Evolutionary conservation across 192 early-diverging fungal genomes (phyloP), one percentile per base, ranked within the genome.

Genomic region (Coemansia sp.): DNA sequence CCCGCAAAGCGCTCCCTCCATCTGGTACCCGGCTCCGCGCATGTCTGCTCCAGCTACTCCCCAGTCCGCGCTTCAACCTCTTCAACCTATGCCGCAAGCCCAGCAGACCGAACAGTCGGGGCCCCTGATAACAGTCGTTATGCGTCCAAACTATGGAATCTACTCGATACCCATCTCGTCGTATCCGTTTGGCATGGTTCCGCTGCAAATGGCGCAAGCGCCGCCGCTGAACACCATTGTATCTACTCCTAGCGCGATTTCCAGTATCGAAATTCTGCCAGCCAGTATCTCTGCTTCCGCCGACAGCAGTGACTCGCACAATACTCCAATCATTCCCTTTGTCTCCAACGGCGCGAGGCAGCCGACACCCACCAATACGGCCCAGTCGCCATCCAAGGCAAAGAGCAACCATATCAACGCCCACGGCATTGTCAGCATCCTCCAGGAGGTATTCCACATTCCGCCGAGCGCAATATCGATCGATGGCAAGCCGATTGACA

Each of bases 381-480:
- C 46, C 49, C 11, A 67, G n/a, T 22, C 56, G 2, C 35, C 14
- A 4, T 19, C 35, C 35, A 58, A 35, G 37, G 37, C 27, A 24
- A 41, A 68, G 14, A 58, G 59, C 4, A 59, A 58, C 20, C 39
- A 39, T 5, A 39, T 73, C 6, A 82, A 76, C 54, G 67, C 74
- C 15, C 65, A 32, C n/a, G 73, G 73, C 4, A 72, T 82, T 29
- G 79, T 74, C 35, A 73, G 70, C 36, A 58, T 82, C 25, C 59
- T 82, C 22, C 61, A 76, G 22, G 62, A 71, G 32, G 66, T 81
- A 6, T 68, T 75, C 65, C 68, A 81, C 22, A 71, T 81, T 19
- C 70, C 78, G 29, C 58, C 73, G 3, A 71, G 64, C 25, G 73
- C 70, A 12, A 75, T 81, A 35, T 75, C 73, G 6, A 81, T 81